Evolutionary conservation across 306 rosid genomes (phyloP), one percentile per base, ranked within the genome.

Genomic region (Cicer pinnatifidum): DNA sequence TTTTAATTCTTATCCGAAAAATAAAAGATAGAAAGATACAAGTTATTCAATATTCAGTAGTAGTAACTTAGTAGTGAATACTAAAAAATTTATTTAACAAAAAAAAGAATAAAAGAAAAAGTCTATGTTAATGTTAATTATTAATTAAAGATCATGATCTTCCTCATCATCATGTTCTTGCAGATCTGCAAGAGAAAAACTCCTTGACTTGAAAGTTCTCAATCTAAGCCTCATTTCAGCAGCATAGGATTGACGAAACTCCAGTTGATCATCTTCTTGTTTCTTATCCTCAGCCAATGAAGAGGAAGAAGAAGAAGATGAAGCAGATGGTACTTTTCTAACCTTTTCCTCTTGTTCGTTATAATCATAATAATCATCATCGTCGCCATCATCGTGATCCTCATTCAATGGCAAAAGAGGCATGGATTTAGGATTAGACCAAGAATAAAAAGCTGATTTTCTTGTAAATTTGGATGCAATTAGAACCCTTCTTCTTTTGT

Each of bases 361-460:
- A 13, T n/a, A 39, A 13, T 60, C 1, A 23, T 81, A 84, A 8
- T 13, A 43, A 5, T 79, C 89, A 5, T 79, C 89, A 0, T 85
- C 82, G 0, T 84, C 81, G n/a, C 53, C 84, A 8, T 79, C 78
- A 10, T 83, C 83, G 0, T 70, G 85, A 17, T 87, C 85, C 77
- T 93, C 98, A 4, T 66, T 57, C 12, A 93, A 82, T 1, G 95
- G 86, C 11, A 94, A 67, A 43, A 94, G 82, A 8, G 99, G 99
- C 99, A 94, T 89, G 71, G 99, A 94, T 81, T 87, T 52, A 1
- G 99, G 97, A 79, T 94, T 89, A 0, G 84, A 68, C 86, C 91
- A 82, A 33, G 84, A 80, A 80, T 94, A 94, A 45, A 91, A 91
- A 9, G 83, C 20, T 0, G 97, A 87, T 78, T 39, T 91, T 72